Base-by-base conservation (phyloP, 1,284 basidiomycete genomes). In the Ceratobasidium papillatum region DNA sequence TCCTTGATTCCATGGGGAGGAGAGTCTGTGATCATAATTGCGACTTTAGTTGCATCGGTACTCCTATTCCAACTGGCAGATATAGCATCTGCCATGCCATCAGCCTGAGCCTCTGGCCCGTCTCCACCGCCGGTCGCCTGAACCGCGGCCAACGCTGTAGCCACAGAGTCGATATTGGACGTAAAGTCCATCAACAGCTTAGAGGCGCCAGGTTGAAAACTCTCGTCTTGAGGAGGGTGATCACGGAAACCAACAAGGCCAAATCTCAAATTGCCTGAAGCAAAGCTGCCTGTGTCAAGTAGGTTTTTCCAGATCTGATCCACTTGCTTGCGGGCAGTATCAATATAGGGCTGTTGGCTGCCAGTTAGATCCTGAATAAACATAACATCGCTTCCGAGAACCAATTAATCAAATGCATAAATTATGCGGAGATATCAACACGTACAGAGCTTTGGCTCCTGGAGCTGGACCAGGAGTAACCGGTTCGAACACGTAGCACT, bases 81-180 rank as follows among this genome's bases (percentile, higher is more conserved):
- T n/a, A n/a, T n/a, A 38, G 82, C 84, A 11, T 85, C 87, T 27
- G 85, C 84, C 83, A 90, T 84, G 30, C 85, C 88, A 2, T 87
- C 86, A 0, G 87, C 87, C 38, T 87, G 85, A 1, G 87, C 88
- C 77, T 89, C 88, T 0, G 88, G 87, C 0, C 88, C 87, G 79
- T 89, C 88, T 30, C 89, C 87, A 58, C 88, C 85, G 43, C 87
- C 87, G 0, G 83, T 83, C 0, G 88, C 87, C 66, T 84, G 82
- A 11, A 85, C 78, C 14, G 78, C 78, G 66, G 82, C 83, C 75
- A 88, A 82, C 75, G 85, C 83, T 54, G 81, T 79, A 76, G 87
- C 84, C 49, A 88, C 82, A 22, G 80, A 79, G n/a, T 80, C 78
- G 73, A 87, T 84, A 76, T 86, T 81, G 2, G 82, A 83, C 17